A percentile compares a stretch with the other conserved stretches of the same genome.
phyloP scores from a whole-genome alignment of 2,329 filamentous ascomycete genomes.

The Neophaeococcomyces aloes region DNA sequence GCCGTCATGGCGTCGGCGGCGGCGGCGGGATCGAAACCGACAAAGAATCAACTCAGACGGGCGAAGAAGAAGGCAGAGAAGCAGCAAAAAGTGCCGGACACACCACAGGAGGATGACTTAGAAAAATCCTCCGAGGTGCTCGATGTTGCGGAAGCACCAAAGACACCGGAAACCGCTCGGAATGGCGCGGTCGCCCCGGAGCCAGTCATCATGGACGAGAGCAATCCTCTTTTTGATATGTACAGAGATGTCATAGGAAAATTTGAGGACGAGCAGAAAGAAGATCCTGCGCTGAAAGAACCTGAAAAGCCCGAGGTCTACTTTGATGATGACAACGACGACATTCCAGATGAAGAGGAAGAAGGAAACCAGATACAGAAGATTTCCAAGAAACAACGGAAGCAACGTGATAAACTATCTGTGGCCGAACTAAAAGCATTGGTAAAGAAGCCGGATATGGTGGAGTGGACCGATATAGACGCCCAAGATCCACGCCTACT shows the following conservation, averaged over 20 bases:
- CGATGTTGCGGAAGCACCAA: conserved; percentile 8
- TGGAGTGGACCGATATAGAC: conserved; percentile 95
- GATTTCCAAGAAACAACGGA: conserved; percentile 89
- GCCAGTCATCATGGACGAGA: conserved; percentile 43
- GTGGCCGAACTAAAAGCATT: conserved; percentile 91
- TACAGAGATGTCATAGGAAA: conserved; percentile 74
- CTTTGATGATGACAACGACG: conserved; percentile 73
- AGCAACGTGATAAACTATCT: conserved; percentile 81
- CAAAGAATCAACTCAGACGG: conserved; percentile 87
- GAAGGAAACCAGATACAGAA: conserved; percentile 52
- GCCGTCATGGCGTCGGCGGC: conserved; percentile 18
- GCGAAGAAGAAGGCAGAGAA: conserved; percentile 93
- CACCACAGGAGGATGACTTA: background rate
- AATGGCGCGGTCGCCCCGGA: conserved; percentile 40
- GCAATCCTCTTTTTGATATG: conserved; percentile 70
- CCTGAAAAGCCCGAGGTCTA: conserved; percentile 74
- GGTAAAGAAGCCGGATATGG: conserved; percentile 81
- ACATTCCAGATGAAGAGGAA: conserved; percentile 72
- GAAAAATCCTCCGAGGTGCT: background rate
- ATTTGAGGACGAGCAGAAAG: conserved; percentile 58
- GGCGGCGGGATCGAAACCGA: conserved; percentile 51
- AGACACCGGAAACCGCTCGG: conserved; percentile 20
- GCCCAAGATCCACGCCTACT: conserved; percentile 80
- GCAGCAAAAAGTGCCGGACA: conserved; percentile 16
- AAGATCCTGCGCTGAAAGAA: conserved; percentile 55